Base-by-base conservation (phyloP, 495 filamentous ascomycete species). In the Hypoxylon lienhwacheense region DNA sequence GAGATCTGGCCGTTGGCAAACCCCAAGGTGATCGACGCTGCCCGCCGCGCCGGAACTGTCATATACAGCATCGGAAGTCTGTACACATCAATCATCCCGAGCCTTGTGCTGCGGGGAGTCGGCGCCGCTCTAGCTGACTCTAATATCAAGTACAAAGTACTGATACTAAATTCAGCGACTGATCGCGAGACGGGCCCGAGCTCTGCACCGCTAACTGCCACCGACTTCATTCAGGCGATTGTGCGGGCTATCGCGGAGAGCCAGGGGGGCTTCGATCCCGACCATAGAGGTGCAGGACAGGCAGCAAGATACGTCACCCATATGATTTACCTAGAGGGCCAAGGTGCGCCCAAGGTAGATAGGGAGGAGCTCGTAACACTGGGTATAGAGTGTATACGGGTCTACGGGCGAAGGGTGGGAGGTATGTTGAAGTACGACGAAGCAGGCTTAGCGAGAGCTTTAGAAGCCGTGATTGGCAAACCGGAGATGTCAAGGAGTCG, bases 21-120 rank as follows among this genome's bases (percentile, higher is more conserved):
- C 63, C 85, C 89, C 0, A 84, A 88, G 17, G 90, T 92, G 0
- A 56, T 96, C 2, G 76, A 79, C 6, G 82, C 86, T 19, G 64
- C 97, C 0, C 66, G 73, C 10, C 66, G 69, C 22, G 80, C 88
- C 0, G 75, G 81, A 24, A 82, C 82, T 7, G 77, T 97, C 12
- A 80, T 97, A 47, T 97, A 95, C 72, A 90, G 87, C 63, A 95
- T 97, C 53, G 92, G 93, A 32, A 88, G 83, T 34, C 71, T 97
- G 7, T 97, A 95, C 70, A 93, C 89, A 1, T 75, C 70, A 5
- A 83, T 97, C 39, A 73, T 93, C 3, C 93, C 92, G 0, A 87
- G 76, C 29, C 67, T 91, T n/a, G 75, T 91, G 19, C 71, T 89
- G 14, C 75, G 78, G 5, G 80, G 80, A 8, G 81, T 90, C 1